Percentiles rank a stretch among this genome's conserved stretches.
phyloP scores from a whole-genome alignment of 2,329 filamentous ascomycete species.

The Nigrograna mackinnonii region DNA sequence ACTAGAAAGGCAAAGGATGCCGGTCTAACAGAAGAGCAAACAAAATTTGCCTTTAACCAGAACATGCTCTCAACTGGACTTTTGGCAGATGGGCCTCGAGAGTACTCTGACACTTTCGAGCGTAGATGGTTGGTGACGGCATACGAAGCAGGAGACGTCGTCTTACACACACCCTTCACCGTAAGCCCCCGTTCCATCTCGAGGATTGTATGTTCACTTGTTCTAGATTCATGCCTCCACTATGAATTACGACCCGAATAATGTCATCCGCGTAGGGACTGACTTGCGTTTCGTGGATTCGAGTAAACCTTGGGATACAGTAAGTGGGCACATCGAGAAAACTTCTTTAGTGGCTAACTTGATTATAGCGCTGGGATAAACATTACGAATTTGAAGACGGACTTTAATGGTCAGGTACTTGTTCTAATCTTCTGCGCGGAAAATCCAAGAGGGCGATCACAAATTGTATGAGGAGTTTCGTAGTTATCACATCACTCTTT shows the following conservation, averaged over 20 bases:
- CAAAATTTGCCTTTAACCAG: constrained; percentile 49
- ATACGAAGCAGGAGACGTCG: constrained; percentile 59
- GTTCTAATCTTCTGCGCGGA: too few species aligned
- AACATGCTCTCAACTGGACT: constrained; percentile 63
- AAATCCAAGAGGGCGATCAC: too few species aligned
- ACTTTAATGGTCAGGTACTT: too few species aligned
- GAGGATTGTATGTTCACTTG: background rate
- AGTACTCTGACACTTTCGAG: constrained; percentile 47
- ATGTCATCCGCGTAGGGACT: constrained; percentile 59
- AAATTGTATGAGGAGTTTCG: too few species aligned
- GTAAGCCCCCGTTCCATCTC: constrained; percentile 10
- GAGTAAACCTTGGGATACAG: constrained; percentile 55
- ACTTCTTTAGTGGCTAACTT: constrained; percentile 3
- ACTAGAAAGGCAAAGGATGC: constrained; percentile 50
- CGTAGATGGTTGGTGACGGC: constrained; percentile 55
- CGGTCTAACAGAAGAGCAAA: constrained; percentile 58
- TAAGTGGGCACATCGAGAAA: constrained; percentile 31
- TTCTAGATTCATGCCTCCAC: constrained; percentile 62
- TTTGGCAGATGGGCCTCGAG: constrained; percentile 54
- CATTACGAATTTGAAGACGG: constrained; percentile 35
- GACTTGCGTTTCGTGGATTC: constrained; percentile 61
- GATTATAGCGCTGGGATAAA: constrained; percentile 33
- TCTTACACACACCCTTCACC: constrained; percentile 37
- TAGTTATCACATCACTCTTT: too few species aligned
- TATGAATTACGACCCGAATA: constrained; percentile 56